phyloP scores from a whole-genome alignment of 305 asterid species.

The Solanum hybrid region DNA sequence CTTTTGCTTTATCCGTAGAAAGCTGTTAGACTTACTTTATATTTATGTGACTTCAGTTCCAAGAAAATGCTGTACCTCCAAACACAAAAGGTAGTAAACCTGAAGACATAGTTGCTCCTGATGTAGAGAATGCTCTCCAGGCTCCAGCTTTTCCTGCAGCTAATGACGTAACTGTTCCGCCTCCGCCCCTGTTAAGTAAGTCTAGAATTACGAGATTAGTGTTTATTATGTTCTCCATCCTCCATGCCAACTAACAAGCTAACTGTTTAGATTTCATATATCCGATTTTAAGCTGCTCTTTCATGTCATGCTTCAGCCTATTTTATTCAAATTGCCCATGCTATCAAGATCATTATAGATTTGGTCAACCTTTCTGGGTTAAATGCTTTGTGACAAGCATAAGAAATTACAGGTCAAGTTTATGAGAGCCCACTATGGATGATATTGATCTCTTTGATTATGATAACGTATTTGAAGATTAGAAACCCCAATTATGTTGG shows the following conservation, averaged over 20 bases:
- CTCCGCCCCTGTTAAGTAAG: constrained; percentile 50
- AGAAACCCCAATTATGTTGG: background rate
- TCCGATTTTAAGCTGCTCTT: background rate
- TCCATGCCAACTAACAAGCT: background rate
- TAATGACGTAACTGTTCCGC: constrained; percentile 34
- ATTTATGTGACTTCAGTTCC: constrained; percentile 19
- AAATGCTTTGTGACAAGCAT: background rate
- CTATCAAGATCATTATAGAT: background rate
- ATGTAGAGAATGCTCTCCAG: constrained; percentile 12
- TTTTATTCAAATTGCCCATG: background rate
- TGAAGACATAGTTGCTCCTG: constrained; percentile 17
- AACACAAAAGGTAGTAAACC: constrained; percentile 17
- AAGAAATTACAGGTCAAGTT: background rate
- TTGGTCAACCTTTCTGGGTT: background rate
- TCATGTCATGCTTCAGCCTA: background rate
- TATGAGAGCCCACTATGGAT: background rate
- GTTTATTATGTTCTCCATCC: background rate
- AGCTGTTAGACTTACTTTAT: background rate
- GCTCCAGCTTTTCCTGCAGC: constrained; percentile 13
- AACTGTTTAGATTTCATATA: background rate
- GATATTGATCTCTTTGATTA: background rate
- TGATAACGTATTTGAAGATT: background rate
- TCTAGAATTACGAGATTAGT: background rate
- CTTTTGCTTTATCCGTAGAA: background rate
- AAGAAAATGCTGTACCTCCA: constrained; percentile 23